A percentile compares a stretch with the other conserved stretches of the same genome.
Conservation (phyloP, 2,329 filamentous ascomycete genomes). For the Alternaria sp. region DNA sequence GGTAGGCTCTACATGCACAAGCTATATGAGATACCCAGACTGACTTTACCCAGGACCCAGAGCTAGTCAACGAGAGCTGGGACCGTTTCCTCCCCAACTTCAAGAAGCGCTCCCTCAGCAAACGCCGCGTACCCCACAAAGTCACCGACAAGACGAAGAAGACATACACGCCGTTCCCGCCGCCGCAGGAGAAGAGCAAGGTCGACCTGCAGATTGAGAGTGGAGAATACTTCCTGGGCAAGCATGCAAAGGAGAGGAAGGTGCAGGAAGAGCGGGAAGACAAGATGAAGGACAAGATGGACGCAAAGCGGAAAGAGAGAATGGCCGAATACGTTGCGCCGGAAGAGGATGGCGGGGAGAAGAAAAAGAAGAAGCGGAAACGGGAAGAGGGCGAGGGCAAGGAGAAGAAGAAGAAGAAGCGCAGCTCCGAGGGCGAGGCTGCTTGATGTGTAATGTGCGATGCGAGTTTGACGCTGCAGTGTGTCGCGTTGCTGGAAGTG, state of each 20-base stretch:
- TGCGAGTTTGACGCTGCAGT: background rate
- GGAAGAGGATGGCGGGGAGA: conserved; percentile 69
- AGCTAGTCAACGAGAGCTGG: conserved; percentile 88
- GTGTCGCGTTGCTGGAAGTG: background rate
- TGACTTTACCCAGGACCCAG: conserved; percentile 64
- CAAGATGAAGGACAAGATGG: conserved; percentile 85
- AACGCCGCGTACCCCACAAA: conserved; percentile 80
- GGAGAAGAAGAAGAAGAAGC: conserved; percentile 52
- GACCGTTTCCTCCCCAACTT: conserved; percentile 96
- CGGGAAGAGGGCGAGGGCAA: conserved; percentile 58
- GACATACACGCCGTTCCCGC: conserved; percentile 95
- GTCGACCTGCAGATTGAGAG: conserved; percentile 97
- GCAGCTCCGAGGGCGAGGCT: conserved; percentile 29
- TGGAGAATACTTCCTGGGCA: conserved; percentile 94
- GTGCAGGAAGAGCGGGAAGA: conserved; percentile 81
- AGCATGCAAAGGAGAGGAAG: conserved; percentile 87
- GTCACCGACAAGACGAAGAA: conserved; percentile 95
- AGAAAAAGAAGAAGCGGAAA: conserved; percentile 52
- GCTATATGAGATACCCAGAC: background rate
- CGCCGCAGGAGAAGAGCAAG: conserved; percentile 98
- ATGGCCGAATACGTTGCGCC: conserved; percentile 88
- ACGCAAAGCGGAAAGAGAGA: conserved; percentile 83
- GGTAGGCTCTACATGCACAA: background rate
- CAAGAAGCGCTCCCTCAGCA: conserved; percentile 89
- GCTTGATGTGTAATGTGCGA: conserved; percentile 8